phyloP scores from a whole-genome alignment of 352 stramenopile genomes.

The Globisporangium nodosum region DNA sequence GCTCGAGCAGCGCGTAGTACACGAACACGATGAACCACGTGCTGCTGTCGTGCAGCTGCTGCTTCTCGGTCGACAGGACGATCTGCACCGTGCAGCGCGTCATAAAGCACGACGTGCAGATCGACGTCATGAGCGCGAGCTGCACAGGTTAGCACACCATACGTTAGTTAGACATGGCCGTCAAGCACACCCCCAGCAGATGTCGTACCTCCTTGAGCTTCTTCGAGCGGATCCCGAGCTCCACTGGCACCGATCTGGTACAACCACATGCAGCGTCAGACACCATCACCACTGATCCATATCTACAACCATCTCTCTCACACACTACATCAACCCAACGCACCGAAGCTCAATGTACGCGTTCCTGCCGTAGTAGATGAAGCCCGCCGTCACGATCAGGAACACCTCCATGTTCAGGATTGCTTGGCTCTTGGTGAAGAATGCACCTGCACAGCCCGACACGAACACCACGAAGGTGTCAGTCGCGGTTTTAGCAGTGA shows the following conservation, averaged over 20 bases:
- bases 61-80: slow-evolving; percentile 57
- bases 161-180: not conserved
- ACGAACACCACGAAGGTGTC: not conserved
- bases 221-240: slow-evolving; percentile 71
- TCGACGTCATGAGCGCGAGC: slow-evolving; percentile 69
- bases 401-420: slow-evolving; percentile 84
- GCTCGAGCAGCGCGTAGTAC: slow-evolving; percentile 79
- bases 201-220: slow-evolving; percentile 68
- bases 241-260: slow-evolving; percentile 69
- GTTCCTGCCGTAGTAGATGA: slow-evolving; percentile 74
- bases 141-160: slow-evolving; percentile 2
- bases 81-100: slow-evolving; percentile 64
- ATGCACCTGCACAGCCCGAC: slow-evolving; percentile 36
- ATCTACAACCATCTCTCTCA: not conserved
- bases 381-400: slow-evolving; percentile 61
- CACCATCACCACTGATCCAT: not conserved
- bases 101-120: slow-evolving; percentile 85
- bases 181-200: not conserved
- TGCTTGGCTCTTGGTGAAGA: slow-evolving; percentile 73
- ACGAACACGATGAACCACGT: slow-evolving; percentile 80
- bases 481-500: not conserved
- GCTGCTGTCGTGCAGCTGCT: slow-evolving; percentile 66
- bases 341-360: slow-evolving; percentile 78
- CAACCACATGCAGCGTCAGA: not conserved
- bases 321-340: not conserved